Evolutionary conservation across 106 monocot genomes (phyloP).

Genomic region (Dendrobium chrysotoxum): DNA sequence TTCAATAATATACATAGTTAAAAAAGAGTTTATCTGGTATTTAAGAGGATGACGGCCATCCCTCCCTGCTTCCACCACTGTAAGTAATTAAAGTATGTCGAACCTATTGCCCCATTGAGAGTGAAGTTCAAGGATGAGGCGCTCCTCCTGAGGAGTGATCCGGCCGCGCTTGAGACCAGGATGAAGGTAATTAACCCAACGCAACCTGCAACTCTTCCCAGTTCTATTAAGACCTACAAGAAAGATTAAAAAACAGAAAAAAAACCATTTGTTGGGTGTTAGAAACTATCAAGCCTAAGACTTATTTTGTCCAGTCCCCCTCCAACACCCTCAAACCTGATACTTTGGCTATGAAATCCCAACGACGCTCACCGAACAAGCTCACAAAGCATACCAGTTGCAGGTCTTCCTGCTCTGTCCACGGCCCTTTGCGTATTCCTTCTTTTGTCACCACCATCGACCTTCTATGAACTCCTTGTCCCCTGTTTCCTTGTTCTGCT

Average conservation of each 20-base stretch:
- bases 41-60: too few species aligned
- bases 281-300: neutral
- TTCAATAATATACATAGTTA: too few species aligned
- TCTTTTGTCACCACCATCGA: slow-evolving; percentile 10
- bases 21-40: too few species aligned
- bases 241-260: slow-evolving; percentile 4
- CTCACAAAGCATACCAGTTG: slow-evolving; percentile 65
- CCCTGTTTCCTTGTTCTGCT: neutral
- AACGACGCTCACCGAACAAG: slow-evolving; percentile 76
- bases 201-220: slow-evolving; percentile 48
- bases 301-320: slow-evolving; percentile 9
- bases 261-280: neutral
- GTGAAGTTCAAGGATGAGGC: slow-evolving; percentile 41
- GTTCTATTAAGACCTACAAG: slow-evolving; percentile 43
- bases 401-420: slow-evolving; percentile 72
- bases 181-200: slow-evolving; percentile 54
- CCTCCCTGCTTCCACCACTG: too few species aligned
- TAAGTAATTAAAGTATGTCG: neutral
- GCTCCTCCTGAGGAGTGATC: slow-evolving; percentile 42
- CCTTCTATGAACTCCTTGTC: neutral
- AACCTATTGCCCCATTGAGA: slow-evolving; percentile 51
- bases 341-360: slow-evolving; percentile 84
- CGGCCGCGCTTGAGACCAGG: slow-evolving; percentile 41
- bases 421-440: slow-evolving; percentile 49
- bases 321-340: slow-evolving; percentile 46